Evolutionary conservation across 208 protist species (phyloP).

Genomic region (Trypanosoma cruzi): DNA sequence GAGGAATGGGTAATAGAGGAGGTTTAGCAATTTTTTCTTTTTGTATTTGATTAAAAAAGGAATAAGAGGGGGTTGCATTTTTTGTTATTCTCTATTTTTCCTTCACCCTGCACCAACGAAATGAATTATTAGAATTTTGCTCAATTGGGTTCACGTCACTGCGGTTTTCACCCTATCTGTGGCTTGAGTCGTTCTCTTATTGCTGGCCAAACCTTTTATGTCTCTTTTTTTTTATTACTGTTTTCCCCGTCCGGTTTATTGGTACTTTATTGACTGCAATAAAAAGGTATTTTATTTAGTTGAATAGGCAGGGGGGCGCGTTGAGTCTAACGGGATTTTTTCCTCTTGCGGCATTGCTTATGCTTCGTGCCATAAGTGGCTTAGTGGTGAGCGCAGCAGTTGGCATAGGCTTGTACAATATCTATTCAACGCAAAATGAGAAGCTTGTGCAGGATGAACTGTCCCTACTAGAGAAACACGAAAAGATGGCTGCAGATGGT

Average conservation of each 20-base stretch:
- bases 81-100: background rate
- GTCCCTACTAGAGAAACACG: conserved; percentile 7
- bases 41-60: conserved; percentile 6
- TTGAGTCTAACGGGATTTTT: background rate
- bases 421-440: conserved; percentile 37
- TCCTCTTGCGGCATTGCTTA: conserved; percentile 1
- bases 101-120: background rate
- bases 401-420: conserved; percentile 30
- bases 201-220: background rate
- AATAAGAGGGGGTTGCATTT: conserved; percentile 10
- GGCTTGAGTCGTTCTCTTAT: too few relatives aligned
- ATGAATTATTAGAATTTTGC: background rate
- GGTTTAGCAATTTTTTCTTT: conserved; percentile 10
- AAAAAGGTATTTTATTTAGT: background rate
- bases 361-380: conserved; percentile 37
- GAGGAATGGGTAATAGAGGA: background rate
- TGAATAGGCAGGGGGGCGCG: background rate
- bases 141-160: too few relatives aligned
- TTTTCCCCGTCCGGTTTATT: too few relatives aligned
- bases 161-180: too few relatives aligned
- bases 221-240: background rate
- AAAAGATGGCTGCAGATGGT: background rate
- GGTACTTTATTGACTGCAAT: background rate
- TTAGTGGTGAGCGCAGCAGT: conserved; percentile 22
- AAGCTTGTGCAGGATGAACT: conserved; percentile 29